Base-by-base conservation (phyloP, 176 grass and related monocot species). In the Echinochloa phyllopogon region DNA sequence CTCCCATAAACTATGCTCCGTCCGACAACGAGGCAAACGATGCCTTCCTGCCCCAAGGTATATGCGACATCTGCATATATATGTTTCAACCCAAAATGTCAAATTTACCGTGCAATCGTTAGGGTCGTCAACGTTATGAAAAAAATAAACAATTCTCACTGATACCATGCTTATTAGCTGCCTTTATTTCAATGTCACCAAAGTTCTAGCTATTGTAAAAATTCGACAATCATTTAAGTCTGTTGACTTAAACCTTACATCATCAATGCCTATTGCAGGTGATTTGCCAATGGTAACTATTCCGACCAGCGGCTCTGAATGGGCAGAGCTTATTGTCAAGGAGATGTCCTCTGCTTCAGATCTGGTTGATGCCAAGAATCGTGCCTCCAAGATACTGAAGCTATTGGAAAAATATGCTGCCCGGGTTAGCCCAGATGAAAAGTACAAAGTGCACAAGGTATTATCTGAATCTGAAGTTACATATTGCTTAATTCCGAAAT, bases 301-400 rank as follows among this genome's bases (percentile, higher is more conserved):
- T 61, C 86, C 72, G 13, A 82, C 57, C 17, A 72, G 49, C 27
- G 36, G 66, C 5, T 17, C 76, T 23, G 83, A 89, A 76, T 91
- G 94, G 86, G 91, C 79, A 4, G 91, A 96, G 73, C 55, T 89
- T 42, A 53, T 96, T 20, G 86, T 87, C 44, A 89, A 82, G 53
- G 94, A 96, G 63, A 91, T 96, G 53, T 85, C 21, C 21, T 76
- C 55, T 2, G 86, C 84, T 72, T 36, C 77, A 8, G 81, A 96
- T 72, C 21, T 96, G 69, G 38, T 82, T 52, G 91, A 93, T 13
- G 88, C 86, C 74, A 93, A 84, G 78, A 81, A 69, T 27, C 86
- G 91, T 25, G 91, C 79, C 38, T 83, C 70, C 17, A 85, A 48
- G 83, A 72, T 91, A 73, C 60, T 96, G 20, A 87, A 87, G 39